Base-by-base conservation (phyloP, 75 land plant genomes). In the Pseudotsuga menziesii region DNA sequence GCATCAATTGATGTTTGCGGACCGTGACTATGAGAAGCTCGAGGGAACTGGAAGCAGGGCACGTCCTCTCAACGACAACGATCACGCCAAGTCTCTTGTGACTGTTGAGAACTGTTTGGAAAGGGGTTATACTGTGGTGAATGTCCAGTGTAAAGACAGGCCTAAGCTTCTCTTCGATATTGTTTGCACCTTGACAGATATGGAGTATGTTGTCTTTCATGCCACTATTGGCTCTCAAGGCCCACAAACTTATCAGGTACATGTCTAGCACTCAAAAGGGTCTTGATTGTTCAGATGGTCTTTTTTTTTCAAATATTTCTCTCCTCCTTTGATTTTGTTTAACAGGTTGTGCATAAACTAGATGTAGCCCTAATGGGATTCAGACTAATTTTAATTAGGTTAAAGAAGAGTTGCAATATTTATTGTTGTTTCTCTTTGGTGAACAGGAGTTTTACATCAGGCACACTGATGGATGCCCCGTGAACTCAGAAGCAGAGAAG, bases 171-270 rank as follows among this genome's bases (percentile, higher is more conserved):
- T 97, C 27, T 97, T 97, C 76, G 99, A 97, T 73, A 88, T 88
- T 12, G 93, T 97, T 64, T 97, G 99, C 82, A 92, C 98, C 2
- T 75, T 97, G 81, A 97, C 99, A 16, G 99, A 97, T 58, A 97
- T 97, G 99, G 78, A 92, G 16, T 97, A 97, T 78, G 90, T 92
- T 19, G 93, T 97, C 11, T 92, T 88, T 59, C 99, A 97, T 63
- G 99, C 92, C 13, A 90, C 89, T 6, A 79, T 94, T 7, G 78
- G 85, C 58, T 81, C 99, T 11, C 29, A 80, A 2, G 87, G 85
- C 20, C 78, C 84, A 20, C 60, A 56, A 39, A 90, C 95, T 12
- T 83, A 75, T 66, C 85, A 88, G 89, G 98, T 90, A 82, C 60
- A 58, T 2, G 4, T 58, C 41, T 29, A 70, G 29, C 13, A 32